Conservation (phyloP, 2,329 filamentous ascomycete genomes). For the Sordariomycetes sp. region DNA sequence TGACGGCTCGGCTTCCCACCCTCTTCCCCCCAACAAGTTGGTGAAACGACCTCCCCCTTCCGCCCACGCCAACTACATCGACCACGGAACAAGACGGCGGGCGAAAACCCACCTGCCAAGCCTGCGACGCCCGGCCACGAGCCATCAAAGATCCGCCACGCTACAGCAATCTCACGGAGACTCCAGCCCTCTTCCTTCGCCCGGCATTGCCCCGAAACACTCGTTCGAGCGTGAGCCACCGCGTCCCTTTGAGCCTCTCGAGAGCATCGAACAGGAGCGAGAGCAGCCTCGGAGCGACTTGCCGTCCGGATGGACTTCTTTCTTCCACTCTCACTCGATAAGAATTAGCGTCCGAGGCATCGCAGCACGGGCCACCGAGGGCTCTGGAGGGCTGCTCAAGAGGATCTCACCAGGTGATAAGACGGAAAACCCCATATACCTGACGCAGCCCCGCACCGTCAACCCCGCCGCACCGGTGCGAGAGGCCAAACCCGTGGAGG, state of each 20-base stretch:
- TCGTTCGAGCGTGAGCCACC: slow-evolving; percentile 22
- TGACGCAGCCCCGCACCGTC: background rate
- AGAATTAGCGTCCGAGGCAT: slow-evolving; percentile 15
- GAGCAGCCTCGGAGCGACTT: slow-evolving; percentile 2
- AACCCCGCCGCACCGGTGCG: background rate
- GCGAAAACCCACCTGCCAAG: slow-evolving; percentile 53
- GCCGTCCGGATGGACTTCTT: slow-evolving; percentile 37
- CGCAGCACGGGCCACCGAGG: slow-evolving; percentile 17
- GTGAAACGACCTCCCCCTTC: slow-evolving; percentile 61
- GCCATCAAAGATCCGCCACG: slow-evolving; percentile 65
- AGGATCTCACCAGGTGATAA: slow-evolving; percentile 13
- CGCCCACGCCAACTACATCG: slow-evolving; percentile 28
- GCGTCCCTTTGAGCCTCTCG: background rate
- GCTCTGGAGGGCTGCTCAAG: slow-evolving; percentile 12
- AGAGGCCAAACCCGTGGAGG: background rate
- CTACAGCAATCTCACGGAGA: slow-evolving; percentile 30
- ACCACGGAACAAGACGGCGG: slow-evolving; percentile 31
- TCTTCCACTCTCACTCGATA: slow-evolving; percentile 37
- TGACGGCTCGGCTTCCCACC: slow-evolving; percentile 19
- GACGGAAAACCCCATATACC: background rate
- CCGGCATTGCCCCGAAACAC: slow-evolving; percentile 12
- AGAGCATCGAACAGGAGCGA: background rate
- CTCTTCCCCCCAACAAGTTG: slow-evolving; percentile 60
- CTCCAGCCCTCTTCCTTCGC: background rate
- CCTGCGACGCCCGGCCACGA: slow-evolving; percentile 65